Conservation (phyloP, 805 yeast genomes). For the Teunomyces stri region DNA sequence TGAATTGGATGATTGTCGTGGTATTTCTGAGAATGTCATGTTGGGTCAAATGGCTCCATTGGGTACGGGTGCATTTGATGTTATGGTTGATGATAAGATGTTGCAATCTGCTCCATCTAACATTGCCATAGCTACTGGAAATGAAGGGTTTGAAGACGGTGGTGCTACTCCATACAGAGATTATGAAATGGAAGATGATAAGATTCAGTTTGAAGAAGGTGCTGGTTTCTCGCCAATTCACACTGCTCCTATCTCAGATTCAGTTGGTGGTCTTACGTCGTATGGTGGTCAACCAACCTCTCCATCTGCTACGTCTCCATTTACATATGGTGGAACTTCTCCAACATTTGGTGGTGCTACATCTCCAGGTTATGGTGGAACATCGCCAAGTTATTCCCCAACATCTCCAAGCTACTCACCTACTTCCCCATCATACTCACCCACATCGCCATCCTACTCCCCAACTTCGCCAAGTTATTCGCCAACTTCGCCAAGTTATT, state of each 20-base stretch:
- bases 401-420: constrained; percentile 48
- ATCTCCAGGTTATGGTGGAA: constrained; percentile 45
- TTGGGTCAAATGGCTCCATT: constrained; percentile 98
- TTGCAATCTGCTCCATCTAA: constrained; percentile 63
- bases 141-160: constrained; percentile 47
- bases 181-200: constrained; percentile 60
- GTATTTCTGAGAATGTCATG: constrained; percentile 97
- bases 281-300: constrained; percentile 68
- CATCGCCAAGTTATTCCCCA: not conserved
- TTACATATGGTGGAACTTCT: constrained; percentile 48
- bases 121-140: constrained; percentile 38
- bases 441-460: constrained; percentile 55
- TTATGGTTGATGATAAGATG: constrained; percentile 88
- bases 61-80: constrained; percentile 98
- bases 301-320: constrained; percentile 56
- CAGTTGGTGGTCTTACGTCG: constrained; percentile 81
- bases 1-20: constrained; percentile 96
- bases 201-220: constrained; percentile 62
- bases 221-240: constrained; percentile 93
- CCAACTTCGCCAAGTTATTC: constrained; percentile 66
- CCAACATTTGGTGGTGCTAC: constrained; percentile 52
- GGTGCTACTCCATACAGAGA: constrained; percentile 89
- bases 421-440: constrained; percentile 71
- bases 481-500: constrained; percentile 66
- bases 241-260: constrained; percentile 75